Evolutionary conservation across 2,329 filamentous ascomycete species (phyloP), one percentile per base, ranked within the genome.

Genomic region (Aspergillus alliaceus): DNA sequence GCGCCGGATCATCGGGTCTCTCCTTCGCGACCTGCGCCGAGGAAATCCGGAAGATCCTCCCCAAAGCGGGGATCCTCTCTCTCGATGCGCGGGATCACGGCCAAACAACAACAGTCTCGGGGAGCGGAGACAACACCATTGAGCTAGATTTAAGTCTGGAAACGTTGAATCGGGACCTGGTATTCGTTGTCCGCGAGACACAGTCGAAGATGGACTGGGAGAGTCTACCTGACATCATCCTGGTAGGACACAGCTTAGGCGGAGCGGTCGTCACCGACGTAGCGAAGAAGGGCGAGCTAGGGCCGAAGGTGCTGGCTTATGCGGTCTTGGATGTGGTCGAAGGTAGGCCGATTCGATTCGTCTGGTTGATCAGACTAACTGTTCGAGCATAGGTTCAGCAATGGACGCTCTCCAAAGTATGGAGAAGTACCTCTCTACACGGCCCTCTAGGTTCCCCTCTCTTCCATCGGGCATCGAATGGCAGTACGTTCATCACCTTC

Each of bases 271-370:
- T 96, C 8, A 96, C 91, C 0, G 86, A 96, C 68, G 80, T 96
- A 55, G 92, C 93, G 12, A 86, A 84, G 68, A 82, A 82, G 18
- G 85, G 85, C 1, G 77, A 81, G 37, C 77, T 96, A 34, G 90
- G 89, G 1, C 73, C 77, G 35, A 83, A 86, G 25, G 73, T 98
- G 1, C 79, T 98, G 15, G 95, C 91, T 20, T 96, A 93, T 75
- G 90, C 87, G 3, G 93, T 98, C 7, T 80, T 99, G 15, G 95
- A 99, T 75, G 91, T 99, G 4, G 95, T 99, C 27, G 95, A 99
- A 75, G 90, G 77, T 77, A n/a, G n/a, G n/a, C n/a, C n/a, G n/a
- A 62, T 31, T 58, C 24, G 29, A n/a, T 24, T 37, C 42, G 44
- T 35, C n/a, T n/a, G n/a, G n/a, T n/a, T n/a, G n/a, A n/a, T n/a